Evolutionary conservation across 106 monocot genomes (phyloP), one percentile per base, ranked within the genome.

Genomic region (Agapanthus africanus): DNA sequence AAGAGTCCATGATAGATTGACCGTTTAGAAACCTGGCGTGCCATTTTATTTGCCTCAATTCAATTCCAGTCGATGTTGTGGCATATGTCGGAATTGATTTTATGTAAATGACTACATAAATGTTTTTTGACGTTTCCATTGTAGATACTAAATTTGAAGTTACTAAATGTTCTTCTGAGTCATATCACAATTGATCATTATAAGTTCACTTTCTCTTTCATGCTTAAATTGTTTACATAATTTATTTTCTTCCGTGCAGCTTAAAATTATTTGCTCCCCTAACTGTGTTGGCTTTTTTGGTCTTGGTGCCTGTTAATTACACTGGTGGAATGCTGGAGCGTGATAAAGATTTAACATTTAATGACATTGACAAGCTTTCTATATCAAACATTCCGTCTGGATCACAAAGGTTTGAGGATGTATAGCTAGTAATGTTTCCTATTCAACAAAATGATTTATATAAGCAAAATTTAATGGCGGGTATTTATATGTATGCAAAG

Each of bases 191-290:
- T 50, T 21, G n/a, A 50, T 21, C 10, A 3, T 50, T 50, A 21
- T 18, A 56, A 16, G 11, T 11, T 30, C 9, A 56, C 3, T 56
- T 51, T 56, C 26, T 30, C 1, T 30, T 1, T 28, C 11, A 0
- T 16, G 4, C 15, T 56, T 16, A 10, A 30, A 56, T 56, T 26
- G 13, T 56, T 56, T 56, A 56, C 28, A 30, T 30, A 56, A 28
- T 7, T 27, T 56, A 0, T 28, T 56, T 56, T 56, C 9, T 56
- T 8, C 5, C 14, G 11, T 30, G 28, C 56, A 56, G 94, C 85
- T 76, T 95, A 64, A 95, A 95, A 70, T 83, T 95, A 47, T 95
- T 95, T 82, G 86, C 77, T 5, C 95, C 95, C 33, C 11, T 91
- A 39, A 59, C 82, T 54, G 68, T 83, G 38, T 66, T 95, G 8